Evolutionary conservation across 768 basidiomycete genomes (phyloP), one percentile per base, ranked within the genome.

Genomic region (Tulasnella calospora): DNA sequence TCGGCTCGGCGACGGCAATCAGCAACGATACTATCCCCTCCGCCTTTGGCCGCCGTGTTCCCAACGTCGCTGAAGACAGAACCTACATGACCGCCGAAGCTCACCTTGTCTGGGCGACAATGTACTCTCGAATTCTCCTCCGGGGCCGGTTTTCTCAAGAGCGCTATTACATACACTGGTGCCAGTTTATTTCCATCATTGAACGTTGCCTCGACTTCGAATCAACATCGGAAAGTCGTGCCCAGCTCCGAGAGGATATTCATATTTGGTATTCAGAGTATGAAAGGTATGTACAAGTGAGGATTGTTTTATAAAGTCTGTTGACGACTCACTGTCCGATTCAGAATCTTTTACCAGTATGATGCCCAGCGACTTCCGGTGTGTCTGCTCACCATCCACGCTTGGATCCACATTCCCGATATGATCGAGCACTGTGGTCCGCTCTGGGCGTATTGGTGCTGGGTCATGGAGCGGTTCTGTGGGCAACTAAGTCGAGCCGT

Each of bases 91-190:
- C n/a, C n/a, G n/a, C n/a, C n/a, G n/a, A n/a, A n/a, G n/a, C n/a
- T n/a, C n/a, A n/a, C n/a, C n/a, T n/a, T n/a, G n/a, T n/a, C n/a
- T n/a, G n/a, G n/a, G n/a, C n/a, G n/a, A n/a, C n/a, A n/a, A n/a
- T n/a, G n/a, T n/a, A n/a, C n/a, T n/a, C n/a, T n/a, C n/a, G n/a
- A 1, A 80, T 85, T 8, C 81, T 88, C 5, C 84, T 88, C 9
- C 75, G 76, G 2, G 51, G 82, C 15, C 81, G 82, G 0, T 88
- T 88, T 80, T 38, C 19, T 12, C 73, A 82, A 1, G 30, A 82
- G 17, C 74, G 74, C 4, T 88, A 87, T 80, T 88, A 85, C 79
- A 69, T 7, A 10, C 87, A 89, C 79, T n/a, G n/a, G n/a, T 87
- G 88, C 4, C 30, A 82, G 3, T 84, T 89, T 15, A 84, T 87